Evolutionary conservation across 306 rosid species (phyloP), one percentile per base, ranked within the genome.

Genomic region (Alnus rubra): DNA sequence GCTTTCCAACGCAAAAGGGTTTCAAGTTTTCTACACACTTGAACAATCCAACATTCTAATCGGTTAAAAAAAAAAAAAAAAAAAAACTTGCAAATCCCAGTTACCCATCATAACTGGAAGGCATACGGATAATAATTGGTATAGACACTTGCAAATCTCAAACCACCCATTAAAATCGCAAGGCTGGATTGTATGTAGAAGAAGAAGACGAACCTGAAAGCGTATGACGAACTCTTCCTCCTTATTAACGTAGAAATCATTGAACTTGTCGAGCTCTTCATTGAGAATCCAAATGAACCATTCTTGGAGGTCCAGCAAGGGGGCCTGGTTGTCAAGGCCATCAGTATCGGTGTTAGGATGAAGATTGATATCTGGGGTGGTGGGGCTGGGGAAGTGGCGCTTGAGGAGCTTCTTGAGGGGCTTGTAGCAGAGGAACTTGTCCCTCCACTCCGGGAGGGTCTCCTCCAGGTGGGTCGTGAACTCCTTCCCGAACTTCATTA

Each of bases 371-470:
- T 52, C 56, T 28, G 54, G 71, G 79, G 69, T 60, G 12, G 79
- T 44, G 30, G 71, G 59, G 31, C 71, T 4, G 44, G 90, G 79
- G 18, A 83, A 60, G 59, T 74, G 86, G 55, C 87, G 87, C 55
- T 95, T 95, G 73, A 92, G 86, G 60, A 92, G 87, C 83, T 92
- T 92, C 89, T 95, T 95, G 78, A 95, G 82, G 30, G 92, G 92
- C 53, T 95, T 95, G 90, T 95, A 95, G 76, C 98, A 88, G 37
- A 95, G 90, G 75, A 95, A 95, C 78, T 95, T 95, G 89, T 95
- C 98, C 76, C 98, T 93, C 99, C 99, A 96, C 79, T 88, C 98
- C 0, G 99, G 99, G 37, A 95, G 89, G 44, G 99, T 96, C 59
- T 91, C 94, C 71, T 96, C 99, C 56, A 96, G 58, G 82, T 96